Evolutionary conservation across 1,139 yeast species (phyloP).

Genomic region (Saccharomyces uvarum): DNA sequence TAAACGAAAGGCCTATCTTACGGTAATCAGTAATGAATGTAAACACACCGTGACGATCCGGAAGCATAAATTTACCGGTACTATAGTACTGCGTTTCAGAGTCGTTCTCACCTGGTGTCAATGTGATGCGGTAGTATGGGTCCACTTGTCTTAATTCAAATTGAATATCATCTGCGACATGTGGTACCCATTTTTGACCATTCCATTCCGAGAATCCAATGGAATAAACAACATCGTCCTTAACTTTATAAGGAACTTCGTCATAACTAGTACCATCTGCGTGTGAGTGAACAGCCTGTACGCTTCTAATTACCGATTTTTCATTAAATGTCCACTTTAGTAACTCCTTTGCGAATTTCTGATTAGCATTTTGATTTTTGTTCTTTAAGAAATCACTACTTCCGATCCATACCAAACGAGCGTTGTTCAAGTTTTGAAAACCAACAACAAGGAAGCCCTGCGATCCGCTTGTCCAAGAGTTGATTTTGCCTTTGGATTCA

Average conservation of each 20-base stretch:
- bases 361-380: constrained; percentile 26
- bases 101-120: constrained; percentile 35
- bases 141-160: constrained; percentile 85
- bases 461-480: constrained; percentile 73
- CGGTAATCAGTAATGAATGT: constrained; percentile 75
- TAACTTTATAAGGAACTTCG: constrained; percentile 55
- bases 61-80: constrained; percentile 56
- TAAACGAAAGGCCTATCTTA: constrained; percentile 67
- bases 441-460: constrained; percentile 76
- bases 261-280: constrained; percentile 42
- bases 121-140: constrained; percentile 79
- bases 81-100: constrained; percentile 35
- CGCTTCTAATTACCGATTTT: constrained; percentile 53
- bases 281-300: constrained; percentile 42
- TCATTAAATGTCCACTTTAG: constrained; percentile 72
- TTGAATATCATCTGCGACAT: constrained; percentile 52
- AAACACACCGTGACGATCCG: constrained; percentile 96
- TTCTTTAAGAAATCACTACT: constrained; percentile 45
- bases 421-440: constrained; percentile 72
- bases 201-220: constrained; percentile 63
- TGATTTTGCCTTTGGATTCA: constrained; percentile 32
- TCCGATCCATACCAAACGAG: constrained; percentile 80
- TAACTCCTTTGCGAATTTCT: constrained; percentile 42
- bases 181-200: constrained; percentile 63
- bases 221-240: constrained; percentile 57